Conservation (phyloP, 2,329 filamentous ascomycete genomes). For the Lachnellula arida region DNA sequence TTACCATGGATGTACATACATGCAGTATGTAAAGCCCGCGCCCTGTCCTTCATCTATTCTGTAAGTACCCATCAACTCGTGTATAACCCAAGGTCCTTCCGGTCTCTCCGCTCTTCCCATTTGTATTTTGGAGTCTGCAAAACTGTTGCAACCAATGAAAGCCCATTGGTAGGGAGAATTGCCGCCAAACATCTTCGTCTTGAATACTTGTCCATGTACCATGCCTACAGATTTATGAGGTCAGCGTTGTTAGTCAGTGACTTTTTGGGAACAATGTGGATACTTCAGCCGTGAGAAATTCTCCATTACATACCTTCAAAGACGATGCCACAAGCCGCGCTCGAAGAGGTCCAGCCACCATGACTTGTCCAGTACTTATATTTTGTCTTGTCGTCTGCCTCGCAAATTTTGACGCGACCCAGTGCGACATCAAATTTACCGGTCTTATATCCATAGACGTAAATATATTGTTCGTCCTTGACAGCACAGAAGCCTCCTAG, state of each 20-base stretch:
- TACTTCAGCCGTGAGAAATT: no score
- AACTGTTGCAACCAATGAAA: conserved; percentile 17
- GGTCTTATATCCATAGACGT: conserved; percentile 16
- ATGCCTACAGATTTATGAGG: conserved; percentile 5
- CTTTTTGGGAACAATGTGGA: no score
- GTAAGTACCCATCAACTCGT: background rate
- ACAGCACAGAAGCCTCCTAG: conserved; percentile 16
- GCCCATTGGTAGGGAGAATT: conserved; percentile 8
- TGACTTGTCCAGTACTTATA: conserved; percentile 14
- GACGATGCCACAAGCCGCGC: background rate
- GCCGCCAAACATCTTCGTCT: conserved; percentile 17
- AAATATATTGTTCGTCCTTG: conserved; percentile 8
- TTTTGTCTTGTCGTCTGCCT: conserved; percentile 4
- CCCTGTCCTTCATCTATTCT: background rate
- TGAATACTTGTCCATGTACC: conserved; percentile 20
- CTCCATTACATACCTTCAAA: background rate
- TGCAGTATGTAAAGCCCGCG: conserved; percentile 13
- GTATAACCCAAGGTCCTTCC: conserved; percentile 15
- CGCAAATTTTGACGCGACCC: background rate
- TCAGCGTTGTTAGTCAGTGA: background rate
- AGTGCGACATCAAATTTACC: background rate
- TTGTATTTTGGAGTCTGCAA: conserved; percentile 13
- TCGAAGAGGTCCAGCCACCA: background rate
- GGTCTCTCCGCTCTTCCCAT: conserved; percentile 15
- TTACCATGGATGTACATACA: conserved; percentile 20